Evolutionary conservation across 768 basidiomycete species (phyloP).

Genomic region (Auricularia cornea): DNA sequence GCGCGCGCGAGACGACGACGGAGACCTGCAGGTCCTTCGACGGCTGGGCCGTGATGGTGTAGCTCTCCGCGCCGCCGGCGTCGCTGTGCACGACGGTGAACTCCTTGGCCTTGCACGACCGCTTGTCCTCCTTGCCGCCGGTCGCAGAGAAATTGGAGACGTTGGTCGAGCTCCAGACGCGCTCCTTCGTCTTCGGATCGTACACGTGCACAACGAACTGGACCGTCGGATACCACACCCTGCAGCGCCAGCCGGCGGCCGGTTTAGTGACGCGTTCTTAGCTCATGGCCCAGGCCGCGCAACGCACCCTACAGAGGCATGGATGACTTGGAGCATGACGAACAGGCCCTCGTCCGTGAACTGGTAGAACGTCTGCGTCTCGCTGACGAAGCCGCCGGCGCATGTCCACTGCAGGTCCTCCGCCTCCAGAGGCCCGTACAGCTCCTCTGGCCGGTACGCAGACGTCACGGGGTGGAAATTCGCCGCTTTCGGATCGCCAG

Average conservation of each 20-base stretch:
- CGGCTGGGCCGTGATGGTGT: constrained; percentile 71
- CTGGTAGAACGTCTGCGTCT: constrained; percentile 85
- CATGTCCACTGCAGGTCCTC: constrained; percentile 80
- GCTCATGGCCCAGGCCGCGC: too few species aligned
- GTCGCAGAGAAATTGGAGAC: constrained; percentile 74
- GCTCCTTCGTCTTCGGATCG: constrained; percentile 67
- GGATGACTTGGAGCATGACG: constrained; percentile 78
- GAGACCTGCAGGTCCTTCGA: constrained; percentile 73
- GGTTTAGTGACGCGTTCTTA: constrained; percentile 22
- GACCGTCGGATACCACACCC: constrained; percentile 83
- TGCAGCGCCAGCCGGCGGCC: constrained; percentile 5
- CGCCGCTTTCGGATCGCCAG: constrained; percentile 35
- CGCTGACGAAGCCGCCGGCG: constrained; percentile 75
- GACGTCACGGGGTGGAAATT: constrained; percentile 80
- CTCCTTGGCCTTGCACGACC: constrained; percentile 79
- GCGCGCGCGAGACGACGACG: constrained; percentile 62
- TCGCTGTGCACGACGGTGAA: constrained; percentile 66
- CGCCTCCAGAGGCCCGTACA: constrained; percentile 66
- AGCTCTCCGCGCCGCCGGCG: constrained; percentile 55
- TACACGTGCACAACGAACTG: constrained; percentile 89
- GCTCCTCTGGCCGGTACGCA: constrained; percentile 42
- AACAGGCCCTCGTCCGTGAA: constrained; percentile 71
- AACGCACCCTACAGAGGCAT: constrained; percentile 77
- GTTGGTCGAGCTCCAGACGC: constrained; percentile 80
- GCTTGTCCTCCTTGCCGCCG: constrained; percentile 65